These are phyloP conservation scores for Leishmania major DNA, from an alignment of 208 protist genomes.

Conservation along the genomic window DNA sequence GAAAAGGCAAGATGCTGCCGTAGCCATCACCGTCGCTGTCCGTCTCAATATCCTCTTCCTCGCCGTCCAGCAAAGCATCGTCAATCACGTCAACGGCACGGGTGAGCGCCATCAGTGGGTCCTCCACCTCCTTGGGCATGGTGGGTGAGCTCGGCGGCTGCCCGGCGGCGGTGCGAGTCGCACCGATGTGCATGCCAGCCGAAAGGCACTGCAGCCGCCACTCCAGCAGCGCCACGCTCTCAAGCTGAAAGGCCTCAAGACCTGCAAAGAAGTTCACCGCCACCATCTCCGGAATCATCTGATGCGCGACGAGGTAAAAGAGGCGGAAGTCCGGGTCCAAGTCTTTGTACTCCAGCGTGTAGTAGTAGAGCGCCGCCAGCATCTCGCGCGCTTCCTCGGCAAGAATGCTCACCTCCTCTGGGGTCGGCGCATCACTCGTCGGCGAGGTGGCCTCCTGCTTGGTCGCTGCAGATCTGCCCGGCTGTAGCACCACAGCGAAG, in stretches of 20 bases:
- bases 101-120: constrained; percentile 43
- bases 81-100: constrained; percentile 57
- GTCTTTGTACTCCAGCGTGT: constrained; percentile 84
- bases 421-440: constrained; percentile 5
- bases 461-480: background rate
- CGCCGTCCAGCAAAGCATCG: constrained; percentile 55
- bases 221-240: constrained; percentile 33
- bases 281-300: constrained; percentile 83
- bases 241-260: constrained; percentile 62
- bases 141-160: background rate
- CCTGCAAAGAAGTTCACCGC: constrained; percentile 87
- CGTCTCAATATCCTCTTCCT: constrained; percentile 57
- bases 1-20: constrained; percentile 61
- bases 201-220: constrained; percentile 12
- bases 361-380: constrained; percentile 79
- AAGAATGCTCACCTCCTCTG: constrained; percentile 52
- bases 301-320: constrained; percentile 86
- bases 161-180: background rate
- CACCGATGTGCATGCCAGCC: background rate
- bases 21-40: constrained; percentile 90
- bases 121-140: constrained; percentile 26
- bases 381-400: constrained; percentile 53
- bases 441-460: background rate
- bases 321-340: constrained; percentile 80
- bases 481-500: constrained; percentile 50